These are phyloP conservation scores for Zostera marina DNA, from an alignment of 116 monocot species.

Conservation along the genomic window DNA sequence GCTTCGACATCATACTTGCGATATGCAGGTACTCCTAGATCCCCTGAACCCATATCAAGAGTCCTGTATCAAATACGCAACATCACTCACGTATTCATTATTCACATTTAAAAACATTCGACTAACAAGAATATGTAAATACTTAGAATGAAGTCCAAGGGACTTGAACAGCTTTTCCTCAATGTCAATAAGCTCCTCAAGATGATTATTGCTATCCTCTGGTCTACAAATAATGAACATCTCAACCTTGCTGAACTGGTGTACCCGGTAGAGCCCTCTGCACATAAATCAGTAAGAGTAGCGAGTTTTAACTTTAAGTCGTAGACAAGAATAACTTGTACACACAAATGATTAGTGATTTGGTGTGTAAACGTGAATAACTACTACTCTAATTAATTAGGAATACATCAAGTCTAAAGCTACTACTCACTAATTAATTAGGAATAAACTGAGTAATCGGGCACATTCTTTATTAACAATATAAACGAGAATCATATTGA, in stretches of 20 bases:
- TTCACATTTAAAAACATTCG: not conserved
- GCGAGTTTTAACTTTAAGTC: not conserved
- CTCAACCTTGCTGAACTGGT: constrained; percentile 97
- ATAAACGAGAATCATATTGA: not conserved
- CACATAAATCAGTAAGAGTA: not conserved
- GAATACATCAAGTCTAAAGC: too few relatives aligned
- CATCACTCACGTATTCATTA: not conserved
- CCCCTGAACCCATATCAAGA: constrained; percentile 87
- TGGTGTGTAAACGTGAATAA: too few relatives aligned
- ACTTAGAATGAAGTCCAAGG: constrained; percentile 94
- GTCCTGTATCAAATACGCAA: constrained; percentile 30
- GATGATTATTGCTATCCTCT: constrained; percentile 66
- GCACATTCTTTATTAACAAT: not conserved
- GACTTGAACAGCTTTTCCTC: constrained; percentile 89
- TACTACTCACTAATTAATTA: too few relatives aligned
- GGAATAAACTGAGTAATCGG: too few relatives aligned
- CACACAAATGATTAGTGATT: too few relatives aligned
- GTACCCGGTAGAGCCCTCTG: constrained; percentile 94
- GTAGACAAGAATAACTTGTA: not conserved
- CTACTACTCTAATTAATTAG: too few relatives aligned
- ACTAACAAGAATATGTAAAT: too few relatives aligned
- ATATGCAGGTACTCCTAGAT: constrained; percentile 90
- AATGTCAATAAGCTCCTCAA: constrained; percentile 75
- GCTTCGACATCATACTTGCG: constrained; percentile 96
- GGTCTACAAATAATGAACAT: constrained; percentile 91